Base-by-base conservation (phyloP, 2,329 filamentous ascomycete species). In the Fusarium duplospermum region DNA sequence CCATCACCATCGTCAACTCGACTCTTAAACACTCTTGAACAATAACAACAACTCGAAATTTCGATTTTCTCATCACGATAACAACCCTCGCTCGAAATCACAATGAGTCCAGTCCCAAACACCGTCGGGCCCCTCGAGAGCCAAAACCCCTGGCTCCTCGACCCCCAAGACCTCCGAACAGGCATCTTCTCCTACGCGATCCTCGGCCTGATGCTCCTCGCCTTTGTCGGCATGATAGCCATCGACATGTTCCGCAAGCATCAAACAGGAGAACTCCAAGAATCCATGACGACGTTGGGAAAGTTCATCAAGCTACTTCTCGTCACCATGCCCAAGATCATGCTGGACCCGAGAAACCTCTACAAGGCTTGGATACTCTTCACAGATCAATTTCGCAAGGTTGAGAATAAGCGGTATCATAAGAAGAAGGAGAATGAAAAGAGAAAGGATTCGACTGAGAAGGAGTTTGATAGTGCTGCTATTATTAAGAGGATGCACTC, bases 371-470 rank as follows among this genome's bases (percentile, higher is more conserved):
- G 64, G 59, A 35, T 61, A 31, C 54, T 31, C n/a, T 62, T 69
- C 36, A 50, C 73, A 9, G 68, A 77, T 9, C 33, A 69, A 18
- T 77, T 77, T 31, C 73, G 73, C n/a, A 54, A 36, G 2, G n/a
- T 42, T 10, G 56, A 54, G 10, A 67, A 77, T 38, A 59, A 67
- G 45, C 59, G 45, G 4, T 36, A 36, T 22, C 18, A 35, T 2
- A 61, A 54, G 40, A 45, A 65, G 20, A 58, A 45, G 35, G 54
- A 45, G 13, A 24, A 14, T 16, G 13, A 18, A 10, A 38, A 7
- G 47, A 29, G 4, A 29, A 52, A 36, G 1, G 14, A 60, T 13
- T 13, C 33, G 11, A 33, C 74, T 4, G 57, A n/a, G 2, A 45
- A 10, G 4, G 14, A 35, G 18, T 54, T 62, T 11, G 42, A 76